Percentiles rank a stretch among this genome's conserved stretches.
These are phyloP conservation scores for Trapa bicornis DNA, from an alignment of 345 rosid genomes.

Conservation along the genomic window DNA sequence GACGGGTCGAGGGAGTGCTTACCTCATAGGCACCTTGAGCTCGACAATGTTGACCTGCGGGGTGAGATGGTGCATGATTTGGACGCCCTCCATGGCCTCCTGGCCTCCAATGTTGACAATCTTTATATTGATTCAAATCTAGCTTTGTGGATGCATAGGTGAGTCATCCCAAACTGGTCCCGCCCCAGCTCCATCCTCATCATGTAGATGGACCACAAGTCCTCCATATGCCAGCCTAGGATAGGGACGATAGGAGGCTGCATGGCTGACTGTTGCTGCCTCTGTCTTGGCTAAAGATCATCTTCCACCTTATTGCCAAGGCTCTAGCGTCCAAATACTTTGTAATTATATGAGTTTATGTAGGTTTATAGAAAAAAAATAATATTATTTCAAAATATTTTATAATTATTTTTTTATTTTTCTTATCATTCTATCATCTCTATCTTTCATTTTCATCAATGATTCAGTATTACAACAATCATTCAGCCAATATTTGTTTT, in stretches of 20 bases:
- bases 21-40: conserved; percentile 90
- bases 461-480: not conserved
- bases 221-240: conserved; percentile 87
- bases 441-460: no score
- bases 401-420: no score
- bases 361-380: no score
- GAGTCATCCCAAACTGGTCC: conserved; percentile 85
- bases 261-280: not conserved
- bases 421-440: no score
- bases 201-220: conserved; percentile 41
- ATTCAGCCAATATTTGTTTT: not conserved
- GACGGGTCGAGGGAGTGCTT: conserved; percentile 81
- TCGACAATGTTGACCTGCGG: conserved; percentile 84
- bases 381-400: no score
- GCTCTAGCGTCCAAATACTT: no score
- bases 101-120: conserved; percentile 66
- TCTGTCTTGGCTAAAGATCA: not conserved
- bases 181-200: conserved; percentile 81
- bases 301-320: no score
- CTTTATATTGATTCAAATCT: no score
- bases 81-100: conserved; percentile 93
- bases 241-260: conserved; percentile 45
- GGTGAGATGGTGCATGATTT: conserved; percentile 82
- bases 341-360: no score
- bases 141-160: conserved; percentile 60